Evolutionary conservation across 192 early-diverging fungal genomes (phyloP), one percentile per base, ranked within the genome.

Genomic region (Coemansia sp.): DNA sequence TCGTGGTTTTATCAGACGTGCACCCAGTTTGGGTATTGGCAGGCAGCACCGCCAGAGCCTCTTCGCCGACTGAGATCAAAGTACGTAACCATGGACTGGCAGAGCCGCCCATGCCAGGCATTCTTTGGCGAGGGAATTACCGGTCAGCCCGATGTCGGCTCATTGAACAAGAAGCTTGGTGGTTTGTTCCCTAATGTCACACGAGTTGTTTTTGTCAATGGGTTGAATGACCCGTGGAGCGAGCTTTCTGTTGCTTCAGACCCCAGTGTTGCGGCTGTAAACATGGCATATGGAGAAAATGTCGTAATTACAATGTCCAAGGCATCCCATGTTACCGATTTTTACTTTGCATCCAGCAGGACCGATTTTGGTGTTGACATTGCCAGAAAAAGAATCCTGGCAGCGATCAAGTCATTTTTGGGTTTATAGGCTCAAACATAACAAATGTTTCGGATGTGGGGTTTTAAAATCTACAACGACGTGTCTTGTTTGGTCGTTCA

Each of bases 1-100:
- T 61, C 80, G 63, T 85, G 83, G 83, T 80, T 73, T 30, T 91
- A 83, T 72, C 89, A 88, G 50, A 81, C 78, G 9, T 91, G 89
- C 56, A 86, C 80, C 53, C 83, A 91, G 64, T 84, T 87, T 38
- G 89, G 85, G 2, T 91, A 84, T 61, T 84, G 83, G 61, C 87
- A 85, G 68, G 62, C 66, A n/a, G 74, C 79, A 9, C 70, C 78
- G 0, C 79, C 47, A 11, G 53, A 56, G 22, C 79, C 83, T 12
- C 50, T 71, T 43, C 67, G 69, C 38, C 66, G 77, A n/a, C 66
- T 81, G 51, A 61, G 67, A 38, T 67, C 78, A 15, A 66, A 68
- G 30, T 73, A 67, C 39, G 63, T 81, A 48, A 78, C 75, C 3
- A 53, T 62, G 8, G 66, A 68, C 23, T 78, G 71, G 60, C 71